Conservation (phyloP, 2,329 filamentous ascomycete genomes). For the Ascochyta fabae region DNA sequence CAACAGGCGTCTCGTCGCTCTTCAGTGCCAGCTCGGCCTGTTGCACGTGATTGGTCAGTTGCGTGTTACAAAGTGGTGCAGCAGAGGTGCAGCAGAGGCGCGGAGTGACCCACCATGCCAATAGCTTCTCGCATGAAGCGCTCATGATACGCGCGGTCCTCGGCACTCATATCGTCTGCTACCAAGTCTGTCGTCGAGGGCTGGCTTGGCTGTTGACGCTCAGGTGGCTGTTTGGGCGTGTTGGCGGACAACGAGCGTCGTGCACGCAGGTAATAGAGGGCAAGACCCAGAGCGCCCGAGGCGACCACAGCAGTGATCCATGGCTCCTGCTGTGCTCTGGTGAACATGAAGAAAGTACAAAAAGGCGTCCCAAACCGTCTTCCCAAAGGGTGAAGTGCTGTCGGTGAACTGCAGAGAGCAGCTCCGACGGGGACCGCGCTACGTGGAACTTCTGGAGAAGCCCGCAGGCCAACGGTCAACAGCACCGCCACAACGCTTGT, state of each 20-base stretch:
- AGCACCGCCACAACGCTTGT: slow-evolving; percentile 25
- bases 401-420: slow-evolving; percentile 25
- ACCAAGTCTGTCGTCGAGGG: slow-evolving; percentile 32
- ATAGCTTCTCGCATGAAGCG: slow-evolving; percentile 85
- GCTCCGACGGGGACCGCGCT: slow-evolving; percentile 30
- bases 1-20: slow-evolving; percentile 91
- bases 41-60: slow-evolving; percentile 29
- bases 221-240: slow-evolving; percentile 16
- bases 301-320: slow-evolving; percentile 29
- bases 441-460: slow-evolving; percentile 45
- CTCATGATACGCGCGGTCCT: slow-evolving; percentile 58
- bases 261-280: slow-evolving; percentile 24
- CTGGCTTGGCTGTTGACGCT: slow-evolving; percentile 33
- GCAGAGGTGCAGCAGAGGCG: slow-evolving; percentile 6
- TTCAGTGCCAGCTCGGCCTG: slow-evolving; percentile 83
- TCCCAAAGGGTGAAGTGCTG: slow-evolving; percentile 29
- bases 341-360: slow-evolving; percentile 27
- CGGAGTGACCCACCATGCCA: slow-evolving; percentile 69
- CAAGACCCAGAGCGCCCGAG: slow-evolving; percentile 30
- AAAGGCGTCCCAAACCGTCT: slow-evolving; percentile 19
- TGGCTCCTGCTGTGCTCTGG: slow-evolving; percentile 25
- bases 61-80: slow-evolving; percentile 7
- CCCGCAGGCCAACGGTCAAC: slow-evolving; percentile 26
- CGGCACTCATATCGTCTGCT: slow-evolving; percentile 39
- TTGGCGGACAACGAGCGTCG: slow-evolving; percentile 18